phyloP scores from a whole-genome alignment of 176 grass and related monocot species.

The Zea mays region DNA sequence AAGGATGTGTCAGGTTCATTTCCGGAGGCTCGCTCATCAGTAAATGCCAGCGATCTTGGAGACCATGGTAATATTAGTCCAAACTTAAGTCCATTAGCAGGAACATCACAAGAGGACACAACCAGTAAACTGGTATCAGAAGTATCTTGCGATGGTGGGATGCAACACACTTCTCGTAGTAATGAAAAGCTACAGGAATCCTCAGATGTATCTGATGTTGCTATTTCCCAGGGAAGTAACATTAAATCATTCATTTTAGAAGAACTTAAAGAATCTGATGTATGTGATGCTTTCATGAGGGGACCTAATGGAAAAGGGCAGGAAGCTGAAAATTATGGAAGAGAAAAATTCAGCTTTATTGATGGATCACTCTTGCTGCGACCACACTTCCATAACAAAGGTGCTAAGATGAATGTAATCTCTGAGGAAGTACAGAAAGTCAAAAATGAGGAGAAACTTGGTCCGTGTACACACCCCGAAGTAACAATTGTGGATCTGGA shows the following conservation, averaged over 20 bases:
- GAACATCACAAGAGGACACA: conserved; percentile 35
- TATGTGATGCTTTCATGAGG: conserved; percentile 24
- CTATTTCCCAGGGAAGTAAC: conserved; percentile 28
- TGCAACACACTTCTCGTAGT: conserved; percentile 16
- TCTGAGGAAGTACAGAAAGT: conserved; percentile 34
- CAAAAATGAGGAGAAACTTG: conserved; percentile 21
- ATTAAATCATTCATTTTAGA: conserved; percentile 49
- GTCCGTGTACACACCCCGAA: conserved; percentile 30
- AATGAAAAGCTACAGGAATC: conserved; percentile 39
- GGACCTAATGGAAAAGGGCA: conserved; percentile 18
- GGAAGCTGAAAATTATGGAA: conserved; percentile 38
- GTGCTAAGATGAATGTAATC: conserved; percentile 22
- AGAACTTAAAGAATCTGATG: conserved; percentile 42
- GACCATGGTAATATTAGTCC: conserved; percentile 22
- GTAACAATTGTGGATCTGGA: conserved; percentile 33
- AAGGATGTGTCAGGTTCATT: conserved; percentile 35
- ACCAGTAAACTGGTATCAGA: conserved; percentile 37
- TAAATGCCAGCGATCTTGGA: conserved; percentile 27
- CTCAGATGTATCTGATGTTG: conserved; percentile 33
- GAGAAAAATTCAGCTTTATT: conserved; percentile 48
- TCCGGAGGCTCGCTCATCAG: conserved; percentile 17
- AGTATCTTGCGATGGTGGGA: conserved; percentile 19
- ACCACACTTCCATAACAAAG: conserved; percentile 27
- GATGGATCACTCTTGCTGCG: conserved; percentile 27
- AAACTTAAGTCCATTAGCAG: conserved; percentile 30